These are phyloP conservation scores for Cercospora sp. DNA, from an alignment of 2,329 filamentous ascomycete species.

Conservation along the genomic window DNA sequence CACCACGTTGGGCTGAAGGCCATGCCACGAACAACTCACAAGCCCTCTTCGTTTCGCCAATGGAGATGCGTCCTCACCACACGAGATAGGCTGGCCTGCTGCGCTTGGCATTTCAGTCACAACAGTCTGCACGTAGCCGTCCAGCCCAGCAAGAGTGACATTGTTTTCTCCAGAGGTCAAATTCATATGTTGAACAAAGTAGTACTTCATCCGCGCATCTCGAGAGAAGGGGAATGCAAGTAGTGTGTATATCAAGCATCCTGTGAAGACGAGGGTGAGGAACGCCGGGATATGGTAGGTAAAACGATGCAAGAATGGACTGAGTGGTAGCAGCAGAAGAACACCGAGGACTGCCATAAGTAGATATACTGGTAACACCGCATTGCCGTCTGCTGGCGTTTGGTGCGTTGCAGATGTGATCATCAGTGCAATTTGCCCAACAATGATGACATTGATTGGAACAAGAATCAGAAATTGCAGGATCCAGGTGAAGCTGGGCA, in stretches of 20 bases:
- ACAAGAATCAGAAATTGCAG: conserved; percentile 79
- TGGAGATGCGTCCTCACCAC: conserved; percentile 39
- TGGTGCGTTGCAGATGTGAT: conserved; percentile 72
- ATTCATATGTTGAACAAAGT: conserved; percentile 79
- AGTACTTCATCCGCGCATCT: conserved; percentile 78
- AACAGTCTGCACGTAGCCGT: conserved; percentile 66
- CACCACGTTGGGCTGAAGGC: conserved; percentile 65
- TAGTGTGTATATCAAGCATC: conserved; percentile 82
- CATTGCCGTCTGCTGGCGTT: conserved; percentile 80
- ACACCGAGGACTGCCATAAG: conserved; percentile 67
- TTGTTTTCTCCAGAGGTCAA: conserved; percentile 68
- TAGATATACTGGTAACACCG: conserved; percentile 70
- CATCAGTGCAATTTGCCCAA: conserved; percentile 74
- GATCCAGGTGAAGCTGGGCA: conserved; percentile 85
- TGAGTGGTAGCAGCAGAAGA: conserved; percentile 71
- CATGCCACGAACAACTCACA: conserved; percentile 69
- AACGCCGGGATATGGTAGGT: conserved; percentile 80
- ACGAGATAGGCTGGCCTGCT: conserved; percentile 56
- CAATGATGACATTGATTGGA: conserved; percentile 73
- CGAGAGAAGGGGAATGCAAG: conserved; percentile 84
- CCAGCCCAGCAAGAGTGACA: conserved; percentile 68
- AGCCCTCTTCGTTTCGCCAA: conserved; percentile 54
- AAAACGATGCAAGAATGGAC: conserved; percentile 84
- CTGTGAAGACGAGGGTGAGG: conserved; percentile 69
- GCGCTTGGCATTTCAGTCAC: conserved; percentile 71